Evolutionary conservation across 441 rosid genomes (phyloP).

Genomic region (Gossypium trilobum): DNA sequence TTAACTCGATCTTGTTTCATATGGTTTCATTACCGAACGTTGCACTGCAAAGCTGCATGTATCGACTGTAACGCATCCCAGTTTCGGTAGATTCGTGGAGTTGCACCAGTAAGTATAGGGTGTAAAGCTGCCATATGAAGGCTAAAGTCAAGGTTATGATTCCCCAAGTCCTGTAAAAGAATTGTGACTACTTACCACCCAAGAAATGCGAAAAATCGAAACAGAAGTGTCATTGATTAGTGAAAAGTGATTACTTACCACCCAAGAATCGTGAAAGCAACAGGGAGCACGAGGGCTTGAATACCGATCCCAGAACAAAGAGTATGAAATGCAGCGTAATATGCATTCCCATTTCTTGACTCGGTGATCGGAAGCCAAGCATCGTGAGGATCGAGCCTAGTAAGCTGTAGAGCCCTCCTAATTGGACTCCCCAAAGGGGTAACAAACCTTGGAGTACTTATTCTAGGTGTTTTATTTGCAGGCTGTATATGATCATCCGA

Average conservation of each 20-base stretch:
- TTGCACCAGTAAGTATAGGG: conserved; percentile 59
- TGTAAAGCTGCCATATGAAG: conserved; percentile 78
- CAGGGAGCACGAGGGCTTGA: conserved; percentile 59
- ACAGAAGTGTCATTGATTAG: background rate
- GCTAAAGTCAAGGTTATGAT: conserved; percentile 37
- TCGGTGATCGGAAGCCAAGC: conserved; percentile 75
- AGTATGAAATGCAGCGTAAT: conserved; percentile 55
- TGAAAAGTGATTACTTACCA: conserved; percentile 30
- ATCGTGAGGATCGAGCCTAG: conserved; percentile 54
- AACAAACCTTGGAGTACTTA: conserved; percentile 38
- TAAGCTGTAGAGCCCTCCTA: conserved; percentile 38
- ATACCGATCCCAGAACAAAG: conserved; percentile 63
- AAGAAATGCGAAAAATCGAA: background rate
- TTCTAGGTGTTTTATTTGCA: conserved; percentile 28
- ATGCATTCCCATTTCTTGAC: conserved; percentile 54
- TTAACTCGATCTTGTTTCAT: background rate
- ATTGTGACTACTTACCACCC: too few relatives aligned
- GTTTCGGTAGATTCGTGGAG: conserved; percentile 63
- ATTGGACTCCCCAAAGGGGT: conserved; percentile 55
- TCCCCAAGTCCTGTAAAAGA: conserved; percentile 58
- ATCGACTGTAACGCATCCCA: conserved; percentile 64
- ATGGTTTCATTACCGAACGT: conserved; percentile 49
- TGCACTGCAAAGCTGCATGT: conserved; percentile 50
- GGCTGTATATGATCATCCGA: conserved; percentile 30
- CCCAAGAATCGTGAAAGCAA: conserved; percentile 55